A percentile compares a stretch with the other conserved stretches of the same genome.
phyloP scores from a whole-genome alignment of 1,284 basidiomycete species.

The Trichosporon ovoides region DNA sequence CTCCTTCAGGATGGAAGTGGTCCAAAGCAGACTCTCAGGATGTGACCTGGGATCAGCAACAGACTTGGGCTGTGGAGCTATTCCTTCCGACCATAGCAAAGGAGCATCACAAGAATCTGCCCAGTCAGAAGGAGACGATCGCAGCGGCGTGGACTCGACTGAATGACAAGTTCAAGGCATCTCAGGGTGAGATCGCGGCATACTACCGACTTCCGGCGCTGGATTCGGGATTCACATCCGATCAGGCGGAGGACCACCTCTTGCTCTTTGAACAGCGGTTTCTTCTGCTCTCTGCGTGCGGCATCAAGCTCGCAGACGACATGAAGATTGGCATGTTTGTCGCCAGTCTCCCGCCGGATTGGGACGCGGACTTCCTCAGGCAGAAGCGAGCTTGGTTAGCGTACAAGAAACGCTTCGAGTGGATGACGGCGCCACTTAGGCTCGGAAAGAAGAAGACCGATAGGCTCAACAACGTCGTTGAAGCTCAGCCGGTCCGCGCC shows the following conservation, averaged over 20 bases:
- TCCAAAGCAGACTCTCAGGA: not conserved
- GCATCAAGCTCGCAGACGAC: slow-evolving; percentile 1
- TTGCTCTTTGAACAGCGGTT: slow-evolving; percentile 1
- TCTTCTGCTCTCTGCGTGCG: not conserved
- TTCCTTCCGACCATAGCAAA: not conserved
- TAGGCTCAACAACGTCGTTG: not conserved
- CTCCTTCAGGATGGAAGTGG: not conserved
- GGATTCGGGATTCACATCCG: not conserved
- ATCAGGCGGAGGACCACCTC: not conserved
- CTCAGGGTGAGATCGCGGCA: not conserved
- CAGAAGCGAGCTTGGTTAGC: not conserved
- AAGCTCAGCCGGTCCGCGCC: not conserved
- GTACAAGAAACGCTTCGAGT: not conserved
- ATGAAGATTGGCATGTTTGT: slow-evolving; percentile 4
- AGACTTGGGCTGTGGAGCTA: not conserved
- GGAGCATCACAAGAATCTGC: not conserved
- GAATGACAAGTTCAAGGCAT: slow-evolving; percentile 4
- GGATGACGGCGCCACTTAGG: not conserved
- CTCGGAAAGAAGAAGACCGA: not conserved
- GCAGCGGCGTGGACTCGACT: not conserved
- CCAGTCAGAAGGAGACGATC: not conserved
- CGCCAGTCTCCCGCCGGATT: not conserved
- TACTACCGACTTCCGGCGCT: not conserved
- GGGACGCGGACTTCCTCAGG: not conserved
- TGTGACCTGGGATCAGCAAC: not conserved